A percentile compares a stretch with the other conserved stretches of the same genome.
phyloP scores from a whole-genome alignment of 192 early-diverging fungal species.

The Ambispora gerdemannii region DNA sequence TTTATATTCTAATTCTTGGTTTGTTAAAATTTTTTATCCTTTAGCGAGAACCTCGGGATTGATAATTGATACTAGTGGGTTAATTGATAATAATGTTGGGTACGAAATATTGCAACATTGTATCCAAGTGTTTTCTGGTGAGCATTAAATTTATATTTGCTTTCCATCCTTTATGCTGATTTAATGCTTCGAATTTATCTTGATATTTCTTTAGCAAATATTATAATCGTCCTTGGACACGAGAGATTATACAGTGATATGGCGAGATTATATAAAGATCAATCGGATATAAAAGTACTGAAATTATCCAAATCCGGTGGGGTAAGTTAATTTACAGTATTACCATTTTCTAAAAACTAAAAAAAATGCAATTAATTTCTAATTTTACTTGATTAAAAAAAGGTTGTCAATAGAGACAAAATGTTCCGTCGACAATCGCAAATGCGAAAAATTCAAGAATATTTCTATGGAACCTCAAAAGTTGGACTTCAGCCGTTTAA shows the following conservation, averaged over 20 bases:
- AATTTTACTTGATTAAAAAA: background rate
- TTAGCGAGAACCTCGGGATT: conserved; percentile 68
- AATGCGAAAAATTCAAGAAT: conserved; percentile 76
- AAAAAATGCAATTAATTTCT: too few relatives aligned
- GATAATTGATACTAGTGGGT: conserved; percentile 85
- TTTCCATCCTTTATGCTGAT: background rate
- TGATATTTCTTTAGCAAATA: conserved; percentile 53
- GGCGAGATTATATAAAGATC: conserved; percentile 50
- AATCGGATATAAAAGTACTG: conserved; percentile 58
- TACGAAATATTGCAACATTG: conserved; percentile 74
- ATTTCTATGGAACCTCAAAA: conserved; percentile 89
- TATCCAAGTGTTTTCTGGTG: conserved; percentile 67
- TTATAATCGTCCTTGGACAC: conserved; percentile 87
- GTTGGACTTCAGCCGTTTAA: conserved; percentile 80
- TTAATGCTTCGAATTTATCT: background rate
- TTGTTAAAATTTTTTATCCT: background rate
- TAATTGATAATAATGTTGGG: conserved; percentile 69
- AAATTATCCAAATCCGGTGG: conserved; percentile 94
- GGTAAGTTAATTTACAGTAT: conserved; percentile 45
- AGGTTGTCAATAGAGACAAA: conserved; percentile 86
- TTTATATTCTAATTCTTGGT: background rate
- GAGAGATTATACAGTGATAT: conserved; percentile 91
- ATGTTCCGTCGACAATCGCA: conserved; percentile 65
- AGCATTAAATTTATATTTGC: background rate
- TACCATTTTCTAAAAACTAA: background rate